A percentile compares a stretch with the other conserved stretches of the same genome.
Evolutionary conservation across 306 rosid species (phyloP).

Genomic region (Myrica gale): DNA sequence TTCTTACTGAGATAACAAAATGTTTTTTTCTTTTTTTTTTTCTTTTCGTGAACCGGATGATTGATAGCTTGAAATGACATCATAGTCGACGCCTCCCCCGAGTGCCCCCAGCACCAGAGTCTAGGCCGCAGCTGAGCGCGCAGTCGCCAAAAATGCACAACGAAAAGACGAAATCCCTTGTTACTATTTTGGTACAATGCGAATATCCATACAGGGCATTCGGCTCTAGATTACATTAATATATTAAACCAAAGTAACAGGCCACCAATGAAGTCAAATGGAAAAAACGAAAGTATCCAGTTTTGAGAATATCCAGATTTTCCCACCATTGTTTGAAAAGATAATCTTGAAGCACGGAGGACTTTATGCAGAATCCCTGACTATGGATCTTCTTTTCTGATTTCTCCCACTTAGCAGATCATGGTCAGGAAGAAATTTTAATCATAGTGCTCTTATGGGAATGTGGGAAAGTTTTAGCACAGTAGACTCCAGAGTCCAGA

Average conservation of each 20-base stretch:
- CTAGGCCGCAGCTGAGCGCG: no score
- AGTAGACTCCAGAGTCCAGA: background rate
- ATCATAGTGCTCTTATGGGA: conserved; percentile 34
- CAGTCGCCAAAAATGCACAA: no score
- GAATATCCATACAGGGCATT: background rate
- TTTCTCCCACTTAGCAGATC: conserved; percentile 3
- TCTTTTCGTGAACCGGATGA: no score
- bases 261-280: background rate
- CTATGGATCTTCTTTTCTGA: conserved; percentile 22
- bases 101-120: no score
- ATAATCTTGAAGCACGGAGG: background rate
- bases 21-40: no score
- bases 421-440: background rate
- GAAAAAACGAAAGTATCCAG: background rate
- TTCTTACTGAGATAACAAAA: no score
- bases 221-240: background rate
- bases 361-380: conserved; percentile 28
- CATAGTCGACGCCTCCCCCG: no score
- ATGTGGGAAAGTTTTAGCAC: conserved; percentile 29
- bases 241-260: background rate
- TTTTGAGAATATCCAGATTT: conserved; percentile 30
- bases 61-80: no score
- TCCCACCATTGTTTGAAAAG: conserved; percentile 21
- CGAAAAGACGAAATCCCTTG: background rate
- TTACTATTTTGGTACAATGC: background rate